A percentile compares a stretch with the other conserved stretches of the same genome.
Evolutionary conservation across 2,329 filamentous ascomycete genomes (phyloP).

Genomic region (Lasiodiplodia sp.): DNA sequence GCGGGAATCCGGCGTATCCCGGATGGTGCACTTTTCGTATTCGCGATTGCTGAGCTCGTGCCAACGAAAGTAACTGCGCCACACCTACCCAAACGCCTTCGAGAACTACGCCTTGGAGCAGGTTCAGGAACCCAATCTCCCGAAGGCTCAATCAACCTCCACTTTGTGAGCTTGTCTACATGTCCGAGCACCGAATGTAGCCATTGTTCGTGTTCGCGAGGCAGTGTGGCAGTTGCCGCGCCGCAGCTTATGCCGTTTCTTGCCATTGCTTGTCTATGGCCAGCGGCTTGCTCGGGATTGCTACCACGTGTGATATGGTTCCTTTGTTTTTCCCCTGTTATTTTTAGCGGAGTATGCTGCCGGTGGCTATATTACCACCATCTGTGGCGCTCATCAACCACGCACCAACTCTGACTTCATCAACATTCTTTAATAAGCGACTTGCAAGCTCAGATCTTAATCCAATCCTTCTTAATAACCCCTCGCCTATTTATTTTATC

Average conservation of each 20-base stretch:
- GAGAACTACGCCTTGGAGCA: too few species aligned
- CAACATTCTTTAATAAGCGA: background rate
- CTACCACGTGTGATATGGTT: background rate
- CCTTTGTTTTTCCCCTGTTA: background rate
- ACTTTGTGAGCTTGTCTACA: background rate
- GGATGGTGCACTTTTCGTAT: too few species aligned
- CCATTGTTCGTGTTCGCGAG: background rate
- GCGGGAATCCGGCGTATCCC: too few species aligned
- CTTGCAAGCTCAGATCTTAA: too few species aligned
- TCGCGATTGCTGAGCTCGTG: too few species aligned
- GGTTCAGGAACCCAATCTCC: background rate
- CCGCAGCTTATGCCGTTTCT: too few species aligned
- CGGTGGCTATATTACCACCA: background rate
- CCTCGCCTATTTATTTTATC: background rate
- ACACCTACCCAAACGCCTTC: too few species aligned
- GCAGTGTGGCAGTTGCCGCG: background rate
- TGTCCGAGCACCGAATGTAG: background rate
- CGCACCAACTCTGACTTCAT: background rate
- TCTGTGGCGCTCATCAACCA: background rate
- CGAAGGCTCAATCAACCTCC: background rate
- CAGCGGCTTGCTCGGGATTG: too few species aligned
- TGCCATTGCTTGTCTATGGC: too few species aligned
- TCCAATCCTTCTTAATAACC: background rate
- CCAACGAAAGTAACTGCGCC: too few species aligned
- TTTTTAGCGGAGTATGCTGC: background rate